Conservation (phyloP, 1,139 yeast species). For the Oligophagozyma castellii region DNA sequence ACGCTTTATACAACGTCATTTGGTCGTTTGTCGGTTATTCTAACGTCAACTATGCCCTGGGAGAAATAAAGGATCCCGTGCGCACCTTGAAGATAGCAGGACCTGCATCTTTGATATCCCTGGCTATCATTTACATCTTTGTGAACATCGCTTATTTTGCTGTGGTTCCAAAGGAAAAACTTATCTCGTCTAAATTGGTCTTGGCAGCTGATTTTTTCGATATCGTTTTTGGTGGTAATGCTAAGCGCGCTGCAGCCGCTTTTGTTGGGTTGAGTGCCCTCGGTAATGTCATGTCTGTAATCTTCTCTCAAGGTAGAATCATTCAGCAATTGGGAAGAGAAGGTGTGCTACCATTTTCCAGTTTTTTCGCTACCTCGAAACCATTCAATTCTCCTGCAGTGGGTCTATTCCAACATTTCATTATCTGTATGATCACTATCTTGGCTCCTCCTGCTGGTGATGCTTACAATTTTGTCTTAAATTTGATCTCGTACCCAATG, state of each 20-base stretch:
- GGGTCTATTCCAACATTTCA: conserved; percentile 41
- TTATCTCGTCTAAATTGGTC: conserved; percentile 50
- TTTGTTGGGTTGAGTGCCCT: conserved; percentile 62
- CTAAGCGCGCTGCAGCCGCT: conserved; percentile 56
- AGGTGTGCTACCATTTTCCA: conserved; percentile 57
- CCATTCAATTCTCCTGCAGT: conserved; percentile 37
- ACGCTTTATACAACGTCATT: conserved; percentile 64
- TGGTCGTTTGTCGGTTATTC: conserved; percentile 70
- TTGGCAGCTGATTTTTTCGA: conserved; percentile 65
- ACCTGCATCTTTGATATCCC: conserved; percentile 48
- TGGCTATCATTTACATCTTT: conserved; percentile 51
- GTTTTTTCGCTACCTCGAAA: conserved; percentile 37
- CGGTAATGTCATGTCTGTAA: conserved; percentile 68
- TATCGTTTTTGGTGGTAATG: conserved; percentile 54
- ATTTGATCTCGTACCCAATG: conserved; percentile 64
- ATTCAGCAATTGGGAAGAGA: conserved; percentile 65
- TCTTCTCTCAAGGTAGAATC: conserved; percentile 66
- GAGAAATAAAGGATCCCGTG: conserved; percentile 63
- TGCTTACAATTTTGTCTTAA: conserved; percentile 61
- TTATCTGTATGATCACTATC: conserved; percentile 40
- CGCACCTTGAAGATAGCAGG: conserved; percentile 59
- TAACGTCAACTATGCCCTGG: conserved; percentile 71
- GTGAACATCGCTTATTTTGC: conserved; percentile 64
- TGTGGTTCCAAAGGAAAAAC: conserved; percentile 53
- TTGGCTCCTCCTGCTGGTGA: conserved; percentile 64